Conservation (phyloP, 345 rosid species). For the Populus davidiana region DNA sequence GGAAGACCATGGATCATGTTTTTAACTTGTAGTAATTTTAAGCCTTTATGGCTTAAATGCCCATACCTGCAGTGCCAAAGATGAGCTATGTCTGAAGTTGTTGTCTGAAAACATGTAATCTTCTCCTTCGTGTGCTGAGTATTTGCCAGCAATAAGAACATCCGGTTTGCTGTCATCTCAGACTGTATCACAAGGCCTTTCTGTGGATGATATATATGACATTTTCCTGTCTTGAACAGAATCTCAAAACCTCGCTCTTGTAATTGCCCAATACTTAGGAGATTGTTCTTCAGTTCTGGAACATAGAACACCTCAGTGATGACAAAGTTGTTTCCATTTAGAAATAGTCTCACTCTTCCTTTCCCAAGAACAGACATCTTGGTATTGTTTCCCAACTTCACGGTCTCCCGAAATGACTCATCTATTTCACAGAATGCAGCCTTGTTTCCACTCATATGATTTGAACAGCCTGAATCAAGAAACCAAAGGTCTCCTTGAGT, state of each 20-base stretch:
- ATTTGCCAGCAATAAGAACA: too few species aligned
- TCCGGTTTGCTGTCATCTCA: too few species aligned
- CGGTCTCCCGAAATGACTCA: neutral
- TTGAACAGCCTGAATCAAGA: neutral
- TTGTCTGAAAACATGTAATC: too few species aligned
- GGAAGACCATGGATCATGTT: too few species aligned
- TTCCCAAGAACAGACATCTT: neutral
- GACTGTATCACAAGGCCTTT: too few species aligned
- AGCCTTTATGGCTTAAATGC: too few species aligned
- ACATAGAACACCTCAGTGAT: neutral
- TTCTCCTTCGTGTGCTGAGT: too few species aligned
- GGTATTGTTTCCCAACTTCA: neutral
- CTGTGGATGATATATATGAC: too few species aligned
- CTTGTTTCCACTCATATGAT: neutral
- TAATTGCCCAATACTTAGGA: neutral
- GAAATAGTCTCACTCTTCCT: neutral
- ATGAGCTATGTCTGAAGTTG: too few species aligned
- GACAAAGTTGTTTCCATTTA: neutral
- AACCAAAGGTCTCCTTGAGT: neutral
- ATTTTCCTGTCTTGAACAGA: too few species aligned
- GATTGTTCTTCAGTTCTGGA: neutral
- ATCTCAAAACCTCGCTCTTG: neutral
- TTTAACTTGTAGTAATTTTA: too few species aligned
- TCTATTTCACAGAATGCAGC: neutral
- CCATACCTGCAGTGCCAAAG: too few species aligned